A percentile compares a stretch with the other conserved stretches of the same genome.
Conservation (phyloP, 805 yeast species). For the Metschnikowia similis region DNA sequence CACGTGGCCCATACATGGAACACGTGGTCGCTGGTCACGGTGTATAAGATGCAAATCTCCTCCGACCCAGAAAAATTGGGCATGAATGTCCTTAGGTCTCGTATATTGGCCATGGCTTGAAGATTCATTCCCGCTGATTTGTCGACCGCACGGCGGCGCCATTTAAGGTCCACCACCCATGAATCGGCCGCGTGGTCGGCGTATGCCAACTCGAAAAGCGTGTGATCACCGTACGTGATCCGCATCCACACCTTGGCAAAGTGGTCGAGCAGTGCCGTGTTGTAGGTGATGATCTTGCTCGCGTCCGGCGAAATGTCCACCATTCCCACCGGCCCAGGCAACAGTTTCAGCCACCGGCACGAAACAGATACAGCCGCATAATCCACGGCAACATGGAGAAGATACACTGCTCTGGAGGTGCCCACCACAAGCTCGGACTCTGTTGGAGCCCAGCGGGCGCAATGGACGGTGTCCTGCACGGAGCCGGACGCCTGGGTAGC, state of each 20-base stretch:
- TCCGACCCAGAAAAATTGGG: slow-evolving; percentile 29
- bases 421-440: slow-evolving; percentile 61
- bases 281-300: slow-evolving; percentile 52
- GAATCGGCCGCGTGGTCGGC: slow-evolving; percentile 53
- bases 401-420: slow-evolving; percentile 43
- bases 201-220: slow-evolving; percentile 63
- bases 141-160: slow-evolving; percentile 10
- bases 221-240: slow-evolving; percentile 55
- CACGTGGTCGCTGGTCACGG: slow-evolving; percentile 55
- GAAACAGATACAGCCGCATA: slow-evolving; percentile 37
- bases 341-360: slow-evolving; percentile 45
- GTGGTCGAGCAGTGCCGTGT: slow-evolving; percentile 57
- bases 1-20: slow-evolving; percentile 68
- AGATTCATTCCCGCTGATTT: slow-evolving; percentile 33
- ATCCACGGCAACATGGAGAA: slow-evolving; percentile 51
- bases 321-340: slow-evolving; percentile 57
- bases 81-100: slow-evolving; percentile 30
- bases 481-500: not conserved
- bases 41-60: slow-evolving; percentile 47
- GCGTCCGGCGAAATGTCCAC: slow-evolving; percentile 66
- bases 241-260: slow-evolving; percentile 78
- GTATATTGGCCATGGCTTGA: slow-evolving; percentile 29
- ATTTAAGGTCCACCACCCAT: slow-evolving; percentile 48
- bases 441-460: slow-evolving; percentile 51
- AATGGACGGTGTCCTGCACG: slow-evolving; percentile 12